A percentile compares a stretch with the other conserved stretches of the same genome.
phyloP scores from a whole-genome alignment of 805 yeast species.

The Zygosaccharomyces gambellarensis region DNA sequence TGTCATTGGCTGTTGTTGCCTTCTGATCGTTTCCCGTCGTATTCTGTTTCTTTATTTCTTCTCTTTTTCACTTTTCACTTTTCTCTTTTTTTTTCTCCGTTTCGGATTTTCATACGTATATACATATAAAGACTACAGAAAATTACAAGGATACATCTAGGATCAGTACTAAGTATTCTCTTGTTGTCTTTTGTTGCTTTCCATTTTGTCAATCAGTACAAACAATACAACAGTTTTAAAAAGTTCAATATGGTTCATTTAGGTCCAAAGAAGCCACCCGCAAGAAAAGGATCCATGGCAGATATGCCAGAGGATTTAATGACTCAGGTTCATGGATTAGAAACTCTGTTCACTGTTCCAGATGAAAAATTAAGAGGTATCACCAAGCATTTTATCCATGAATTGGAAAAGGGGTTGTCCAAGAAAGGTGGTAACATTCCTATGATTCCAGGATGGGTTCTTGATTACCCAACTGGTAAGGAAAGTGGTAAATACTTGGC shows the following conservation, averaged over 20 bases:
- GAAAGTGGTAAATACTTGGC: slow-evolving; percentile 90
- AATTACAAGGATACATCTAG: background rate
- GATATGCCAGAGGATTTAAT: slow-evolving; percentile 63
- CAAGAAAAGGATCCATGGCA: slow-evolving; percentile 64
- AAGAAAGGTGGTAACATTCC: slow-evolving; percentile 82
- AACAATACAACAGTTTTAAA: background rate
- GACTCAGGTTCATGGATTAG: slow-evolving; percentile 54
- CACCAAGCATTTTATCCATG: slow-evolving; percentile 69
- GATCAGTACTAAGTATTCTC: background rate
- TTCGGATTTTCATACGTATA: background rate
- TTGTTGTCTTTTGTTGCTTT: background rate
- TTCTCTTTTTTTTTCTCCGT: background rate
- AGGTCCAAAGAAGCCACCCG: slow-evolving; percentile 79
- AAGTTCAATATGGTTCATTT: slow-evolving; percentile 61
- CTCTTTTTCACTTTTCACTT: background rate
- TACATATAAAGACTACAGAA: background rate
- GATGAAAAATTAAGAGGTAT: slow-evolving; percentile 57
- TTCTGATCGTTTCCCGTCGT: background rate
- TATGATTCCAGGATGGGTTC: slow-evolving; percentile 96
- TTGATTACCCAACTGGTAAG: slow-evolving; percentile 87
- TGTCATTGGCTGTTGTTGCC: background rate
- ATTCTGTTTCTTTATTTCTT: background rate
- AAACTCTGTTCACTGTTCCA: slow-evolving; percentile 57
- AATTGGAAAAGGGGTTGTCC: slow-evolving; percentile 76
- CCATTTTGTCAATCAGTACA: background rate